Conservation (phyloP, 2,329 filamentous ascomycete genomes). For the Xylariaceae sp. region DNA sequence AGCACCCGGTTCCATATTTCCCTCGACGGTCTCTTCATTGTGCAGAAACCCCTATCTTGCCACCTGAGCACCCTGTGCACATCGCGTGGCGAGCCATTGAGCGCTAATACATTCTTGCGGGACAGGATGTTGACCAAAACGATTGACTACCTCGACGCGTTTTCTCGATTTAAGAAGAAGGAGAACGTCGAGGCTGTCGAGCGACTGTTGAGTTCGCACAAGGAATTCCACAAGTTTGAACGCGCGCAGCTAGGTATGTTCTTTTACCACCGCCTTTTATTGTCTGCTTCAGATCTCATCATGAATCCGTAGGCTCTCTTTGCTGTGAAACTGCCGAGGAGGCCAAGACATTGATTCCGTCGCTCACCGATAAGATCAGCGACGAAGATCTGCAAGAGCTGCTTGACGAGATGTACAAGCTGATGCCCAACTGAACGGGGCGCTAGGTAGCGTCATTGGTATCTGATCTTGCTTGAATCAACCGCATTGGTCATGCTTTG, state of each 20-base stretch:
- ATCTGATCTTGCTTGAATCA: not conserved
- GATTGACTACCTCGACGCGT: conserved; percentile 87
- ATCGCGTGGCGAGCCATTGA: not conserved
- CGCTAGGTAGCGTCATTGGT: not conserved
- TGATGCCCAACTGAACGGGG: conserved; percentile 39
- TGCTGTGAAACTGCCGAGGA: conserved; percentile 93
- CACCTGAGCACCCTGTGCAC: not conserved
- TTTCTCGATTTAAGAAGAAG: conserved; percentile 92
- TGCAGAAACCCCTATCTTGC: not conserved
- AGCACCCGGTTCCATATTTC: not conserved
- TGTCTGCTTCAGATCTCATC: conserved; percentile 2
- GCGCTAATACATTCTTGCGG: conserved; percentile 4
- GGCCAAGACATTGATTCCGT: conserved; percentile 93
- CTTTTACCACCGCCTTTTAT: not conserved
- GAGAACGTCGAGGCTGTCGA: conserved; percentile 95
- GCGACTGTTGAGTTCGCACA: conserved; percentile 73
- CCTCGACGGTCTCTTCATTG: not conserved
- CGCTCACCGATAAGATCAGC: conserved; percentile 78
- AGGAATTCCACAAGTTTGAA: conserved; percentile 86
- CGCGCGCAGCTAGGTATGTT: conserved; percentile 78
- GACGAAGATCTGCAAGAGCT: conserved; percentile 86
- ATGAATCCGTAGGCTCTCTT: conserved; percentile 63
- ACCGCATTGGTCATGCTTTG: not conserved
- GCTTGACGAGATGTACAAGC: conserved; percentile 84
- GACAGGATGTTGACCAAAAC: conserved; percentile 76